phyloP scores from a whole-genome alignment of 805 yeast genomes.

The Yarrowia deformans region DNA sequence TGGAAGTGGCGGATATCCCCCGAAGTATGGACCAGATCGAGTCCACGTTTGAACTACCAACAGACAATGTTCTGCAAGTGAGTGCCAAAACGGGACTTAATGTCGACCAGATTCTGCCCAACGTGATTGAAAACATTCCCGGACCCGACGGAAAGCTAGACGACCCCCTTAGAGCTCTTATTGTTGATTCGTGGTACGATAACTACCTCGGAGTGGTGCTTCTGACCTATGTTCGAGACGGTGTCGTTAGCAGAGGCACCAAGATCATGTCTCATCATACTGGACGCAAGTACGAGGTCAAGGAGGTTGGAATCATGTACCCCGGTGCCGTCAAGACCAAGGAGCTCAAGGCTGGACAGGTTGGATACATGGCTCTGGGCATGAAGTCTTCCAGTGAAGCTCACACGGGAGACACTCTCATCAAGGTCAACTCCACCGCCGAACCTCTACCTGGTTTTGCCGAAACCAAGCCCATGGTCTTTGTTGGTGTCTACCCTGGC shows the following conservation, averaged over 20 bases:
- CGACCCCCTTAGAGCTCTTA: conserved; percentile 70
- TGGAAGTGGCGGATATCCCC: conserved; percentile 85
- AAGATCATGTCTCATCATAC: conserved; percentile 81
- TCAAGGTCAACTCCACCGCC: conserved; percentile 56
- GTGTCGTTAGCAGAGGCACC: conserved; percentile 74
- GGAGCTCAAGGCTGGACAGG: conserved; percentile 83
- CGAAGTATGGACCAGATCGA: conserved; percentile 85
- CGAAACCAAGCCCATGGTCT: conserved; percentile 97
- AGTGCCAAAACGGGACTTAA: conserved; percentile 92
- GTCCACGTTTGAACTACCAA: conserved; percentile 77
- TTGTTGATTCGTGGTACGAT: conserved; percentile 99
- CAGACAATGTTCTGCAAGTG: conserved; percentile 77
- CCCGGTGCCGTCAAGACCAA: conserved; percentile 80
- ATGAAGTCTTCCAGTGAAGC: conserved; percentile 90
- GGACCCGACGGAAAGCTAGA: conserved; percentile 66
- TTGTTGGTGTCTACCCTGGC: conserved; percentile 97
- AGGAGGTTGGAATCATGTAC: conserved; percentile 94
- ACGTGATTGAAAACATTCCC: conserved; percentile 81
- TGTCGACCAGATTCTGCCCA: conserved; percentile 80
- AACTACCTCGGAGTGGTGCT: conserved; percentile 89
- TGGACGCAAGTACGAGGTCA: conserved; percentile 76
- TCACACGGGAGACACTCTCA: conserved; percentile 87
- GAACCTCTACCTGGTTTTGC: conserved; percentile 93
- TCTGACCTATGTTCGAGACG: conserved; percentile 85
- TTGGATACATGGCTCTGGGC: conserved; percentile 93